Evolutionary conservation across 148 eudicot genomes (phyloP), one percentile per base, ranked within the genome.

Genomic region (Cornus florida): DNA sequence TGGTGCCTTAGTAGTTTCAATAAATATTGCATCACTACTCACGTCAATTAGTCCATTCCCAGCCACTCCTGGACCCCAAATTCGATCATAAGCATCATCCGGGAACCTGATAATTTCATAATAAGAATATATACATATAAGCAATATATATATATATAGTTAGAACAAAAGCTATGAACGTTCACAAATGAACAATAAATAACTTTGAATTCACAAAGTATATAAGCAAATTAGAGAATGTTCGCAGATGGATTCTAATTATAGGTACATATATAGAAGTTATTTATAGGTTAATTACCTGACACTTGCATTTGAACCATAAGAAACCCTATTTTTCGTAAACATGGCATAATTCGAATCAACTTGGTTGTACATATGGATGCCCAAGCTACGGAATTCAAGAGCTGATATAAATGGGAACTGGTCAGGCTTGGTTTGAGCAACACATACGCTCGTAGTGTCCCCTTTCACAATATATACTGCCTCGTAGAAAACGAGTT

Each of bases 371-470:
- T 85, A 88, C 86, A 83, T 83, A 10, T 32, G 6, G 1, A 80
- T 28, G 16, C 43, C 80, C 78, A 85, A 79, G 69, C 84, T 28
- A 10, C 82, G 86, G 7, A 88, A 78, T 77, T 79, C 83, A 64
- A 86, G 78, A 1, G 86, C 81, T 7, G 84, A 83, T 14, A 86
- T 81, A 41, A 86, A 83, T 2, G 89, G 89, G 28, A 83, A 81
- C 69, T 86, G 84, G 7, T 70, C 67, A 6, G 81, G 78, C 41
- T 73, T 67, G 7, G 84, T 86, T 56, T 75, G 86, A 5, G 86
- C 86, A 35, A 86, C 73, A n/a, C 89, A 86, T 4, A 86, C 80
- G 32, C 84, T 86, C 0, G 75, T 10, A 1, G 9, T 17, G 24
- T 76, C 73, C 10, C 71, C 59, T 38, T 62, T 67, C 1, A n/a